Evolutionary conservation across 352 stramenopile species (phyloP).

Genomic region (Globisporangium nunn): DNA sequence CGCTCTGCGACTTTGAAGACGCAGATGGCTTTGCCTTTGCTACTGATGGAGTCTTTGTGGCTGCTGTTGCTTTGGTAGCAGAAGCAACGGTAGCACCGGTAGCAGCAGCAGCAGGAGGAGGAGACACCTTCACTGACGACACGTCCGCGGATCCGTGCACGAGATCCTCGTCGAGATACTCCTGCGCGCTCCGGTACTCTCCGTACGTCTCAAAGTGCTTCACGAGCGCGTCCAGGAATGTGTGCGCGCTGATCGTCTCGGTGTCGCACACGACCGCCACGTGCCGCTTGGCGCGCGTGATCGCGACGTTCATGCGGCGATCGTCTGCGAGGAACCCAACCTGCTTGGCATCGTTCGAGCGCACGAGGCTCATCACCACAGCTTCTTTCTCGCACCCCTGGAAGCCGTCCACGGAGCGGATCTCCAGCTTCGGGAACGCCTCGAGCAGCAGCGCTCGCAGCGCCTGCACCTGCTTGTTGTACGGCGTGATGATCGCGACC

Average conservation of each 20-base stretch:
- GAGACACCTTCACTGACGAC: background rate
- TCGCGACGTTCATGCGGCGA: slow-evolving; percentile 97
- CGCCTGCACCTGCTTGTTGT: slow-evolving; percentile 96
- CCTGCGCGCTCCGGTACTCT: slow-evolving; percentile 85
- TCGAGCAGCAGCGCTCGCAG: slow-evolving; percentile 82
- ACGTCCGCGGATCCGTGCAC: slow-evolving; percentile 20
- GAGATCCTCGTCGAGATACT: slow-evolving; percentile 66
- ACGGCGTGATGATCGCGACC: slow-evolving; percentile 97
- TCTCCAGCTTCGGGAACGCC: slow-evolving; percentile 68
- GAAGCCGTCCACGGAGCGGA: slow-evolving; percentile 96
- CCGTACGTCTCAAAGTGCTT: slow-evolving; percentile 91
- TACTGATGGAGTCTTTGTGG: background rate
- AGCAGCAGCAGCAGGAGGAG: background rate
- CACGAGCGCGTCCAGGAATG: slow-evolving; percentile 88
- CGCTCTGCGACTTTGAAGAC: background rate
- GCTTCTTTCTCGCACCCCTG: slow-evolving; percentile 96
- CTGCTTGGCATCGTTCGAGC: slow-evolving; percentile 82
- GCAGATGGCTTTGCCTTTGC: background rate
- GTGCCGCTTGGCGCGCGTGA: slow-evolving; percentile 92
- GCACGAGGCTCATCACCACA: slow-evolving; percentile 97
- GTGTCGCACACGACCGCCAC: slow-evolving; percentile 93
- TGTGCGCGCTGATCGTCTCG: slow-evolving; percentile 88
- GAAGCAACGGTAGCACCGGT: background rate
- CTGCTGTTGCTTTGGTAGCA: background rate
- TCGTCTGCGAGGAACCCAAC: slow-evolving; percentile 97